Percentiles rank a stretch among this genome's conserved stretches.
These are phyloP conservation scores for Zygnema circumcarinatum DNA, from an alignment of 139 green algal genomes.

Conservation along the genomic window DNA sequence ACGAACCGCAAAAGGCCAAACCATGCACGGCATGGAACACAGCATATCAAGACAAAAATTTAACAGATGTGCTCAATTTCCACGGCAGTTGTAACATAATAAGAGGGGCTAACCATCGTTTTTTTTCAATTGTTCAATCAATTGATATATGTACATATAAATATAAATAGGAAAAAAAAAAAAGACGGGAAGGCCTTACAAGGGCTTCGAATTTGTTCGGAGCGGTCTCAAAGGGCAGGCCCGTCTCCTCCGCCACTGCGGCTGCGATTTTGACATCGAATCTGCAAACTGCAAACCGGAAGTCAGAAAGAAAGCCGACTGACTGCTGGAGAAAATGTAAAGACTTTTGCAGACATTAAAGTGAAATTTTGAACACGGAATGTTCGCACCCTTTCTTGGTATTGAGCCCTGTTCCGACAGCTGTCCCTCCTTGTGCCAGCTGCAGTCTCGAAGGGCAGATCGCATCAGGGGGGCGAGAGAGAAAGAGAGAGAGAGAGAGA, in stretches of 20 bases:
- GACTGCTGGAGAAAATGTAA: slow-evolving; percentile 50
- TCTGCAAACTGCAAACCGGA: no score
- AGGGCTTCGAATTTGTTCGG: slow-evolving; percentile 98
- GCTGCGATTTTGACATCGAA: slow-evolving; percentile 81
- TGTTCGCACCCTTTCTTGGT: slow-evolving; percentile 60
- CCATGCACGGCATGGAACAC: neutral
- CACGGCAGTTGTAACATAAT: no score
- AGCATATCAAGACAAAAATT: neutral
- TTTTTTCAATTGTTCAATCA: no score
- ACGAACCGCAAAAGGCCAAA: neutral
- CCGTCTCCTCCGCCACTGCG: slow-evolving; percentile 80
- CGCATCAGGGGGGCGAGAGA: slow-evolving; percentile 9
- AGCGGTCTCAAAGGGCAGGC: slow-evolving; percentile 87
- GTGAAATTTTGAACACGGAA: no score
- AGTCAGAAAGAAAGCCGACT: neutral
- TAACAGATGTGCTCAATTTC: no score
- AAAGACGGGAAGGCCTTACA: no score
- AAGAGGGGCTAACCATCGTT: no score
- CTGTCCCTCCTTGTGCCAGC: slow-evolving; percentile 86
- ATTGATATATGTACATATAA: no score
- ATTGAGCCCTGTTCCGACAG: slow-evolving; percentile 96
- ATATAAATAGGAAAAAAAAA: no score
- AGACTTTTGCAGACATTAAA: no score
- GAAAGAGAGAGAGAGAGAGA: no score
- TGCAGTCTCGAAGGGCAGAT: slow-evolving; percentile 34